Percentiles rank a stretch among this genome's conserved stretches.
Evolutionary conservation across 257 asterid genomes (phyloP).

Genomic region (Primulina eburnea): DNA sequence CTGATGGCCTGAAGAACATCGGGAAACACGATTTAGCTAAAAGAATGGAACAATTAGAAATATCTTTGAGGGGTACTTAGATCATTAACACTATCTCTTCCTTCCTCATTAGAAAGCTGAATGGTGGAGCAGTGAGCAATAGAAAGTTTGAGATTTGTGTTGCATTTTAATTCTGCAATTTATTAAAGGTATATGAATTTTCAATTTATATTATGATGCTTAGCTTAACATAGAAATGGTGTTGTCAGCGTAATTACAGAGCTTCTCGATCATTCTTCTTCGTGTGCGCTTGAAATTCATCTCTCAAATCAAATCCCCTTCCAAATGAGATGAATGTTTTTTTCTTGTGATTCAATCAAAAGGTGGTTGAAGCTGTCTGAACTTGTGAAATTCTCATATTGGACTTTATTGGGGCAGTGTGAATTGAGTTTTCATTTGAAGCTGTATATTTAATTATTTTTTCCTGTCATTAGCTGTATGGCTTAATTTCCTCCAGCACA

Average conservation of each 20-base stretch:
- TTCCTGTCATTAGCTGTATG: neutral
- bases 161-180: neutral
- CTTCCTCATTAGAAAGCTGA: neutral
- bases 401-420: neutral
- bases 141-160: neutral
- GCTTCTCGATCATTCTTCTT: neutral
- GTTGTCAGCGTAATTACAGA: neutral
- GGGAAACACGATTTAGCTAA: conserved; percentile 93
- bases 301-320: too few relatives aligned
- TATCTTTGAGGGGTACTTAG: conserved; percentile 64
- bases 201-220: neutral
- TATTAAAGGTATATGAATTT: neutral
- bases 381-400: neutral
- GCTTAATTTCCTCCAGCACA: neutral
- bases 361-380: neutral
- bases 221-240: neutral
- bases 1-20: conserved; percentile 81
- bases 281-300: too few relatives aligned
- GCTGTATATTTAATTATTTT: neutral
- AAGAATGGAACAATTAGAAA: conserved; percentile 76
- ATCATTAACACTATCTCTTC: conserved; percentile 13
- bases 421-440: neutral
- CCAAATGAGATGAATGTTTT: too few relatives aligned
- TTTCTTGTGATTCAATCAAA: neutral
- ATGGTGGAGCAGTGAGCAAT: neutral